Percentiles rank a stretch among this genome's conserved stretches.
Evolutionary conservation across 2,329 filamentous ascomycete genomes (phyloP).

Genomic region (Sclerotinia borealis): DNA sequence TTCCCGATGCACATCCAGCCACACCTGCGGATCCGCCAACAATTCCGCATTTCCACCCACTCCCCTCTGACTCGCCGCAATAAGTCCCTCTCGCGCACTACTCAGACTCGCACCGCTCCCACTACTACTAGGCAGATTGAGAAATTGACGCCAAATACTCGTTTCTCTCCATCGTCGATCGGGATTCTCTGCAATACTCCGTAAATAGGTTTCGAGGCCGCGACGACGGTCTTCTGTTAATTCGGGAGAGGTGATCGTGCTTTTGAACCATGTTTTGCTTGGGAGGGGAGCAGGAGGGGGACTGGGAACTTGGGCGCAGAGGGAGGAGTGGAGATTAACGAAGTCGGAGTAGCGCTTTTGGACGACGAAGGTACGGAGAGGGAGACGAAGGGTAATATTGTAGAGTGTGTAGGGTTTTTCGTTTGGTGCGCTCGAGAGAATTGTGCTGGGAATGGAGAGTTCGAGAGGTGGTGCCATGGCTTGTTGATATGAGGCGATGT

Average conservation of each 20-base stretch:
- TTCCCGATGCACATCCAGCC: slow-evolving; percentile 71
- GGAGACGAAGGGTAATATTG: slow-evolving; percentile 70
- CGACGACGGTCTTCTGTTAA: slow-evolving; percentile 65
- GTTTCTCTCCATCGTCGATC: slow-evolving; percentile 73
- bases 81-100: slow-evolving; percentile 26
- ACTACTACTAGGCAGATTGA: slow-evolving; percentile 55
- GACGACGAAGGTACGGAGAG: slow-evolving; percentile 67
- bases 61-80: slow-evolving; percentile 27
- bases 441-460: slow-evolving; percentile 63
- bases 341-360: slow-evolving; percentile 84
- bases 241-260: slow-evolving; percentile 61
- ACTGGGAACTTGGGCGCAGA: slow-evolving; percentile 53
- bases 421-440: slow-evolving; percentile 44
- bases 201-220: slow-evolving; percentile 65
- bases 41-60: slow-evolving; percentile 21
- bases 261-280: slow-evolving; percentile 70
- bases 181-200: slow-evolving; percentile 64
- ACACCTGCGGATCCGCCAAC: slow-evolving; percentile 42
- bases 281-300: slow-evolving; percentile 64
- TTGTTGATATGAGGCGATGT: not conserved
- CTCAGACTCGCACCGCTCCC: slow-evolving; percentile 34
- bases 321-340: slow-evolving; percentile 54
- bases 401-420: slow-evolving; percentile 65
- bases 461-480: slow-evolving; percentile 59
- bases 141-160: slow-evolving; percentile 64